Base-by-base conservation (phyloP, 495 filamentous ascomycete genomes). In the Hyaloscypha bicolor region DNA sequence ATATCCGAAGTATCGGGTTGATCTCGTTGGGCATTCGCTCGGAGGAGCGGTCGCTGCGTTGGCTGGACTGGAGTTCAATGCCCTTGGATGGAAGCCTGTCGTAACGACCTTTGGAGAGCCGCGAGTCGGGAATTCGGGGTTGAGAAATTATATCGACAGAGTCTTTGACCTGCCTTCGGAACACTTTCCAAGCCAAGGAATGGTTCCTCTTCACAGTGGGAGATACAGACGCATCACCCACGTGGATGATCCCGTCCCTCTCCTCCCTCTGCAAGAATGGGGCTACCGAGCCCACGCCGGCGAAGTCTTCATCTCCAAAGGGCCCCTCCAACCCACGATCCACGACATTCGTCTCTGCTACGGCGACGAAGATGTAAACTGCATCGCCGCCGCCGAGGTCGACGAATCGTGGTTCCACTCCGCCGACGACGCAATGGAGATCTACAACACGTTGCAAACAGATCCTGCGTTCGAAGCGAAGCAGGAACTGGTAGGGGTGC, bases 91-190 rank as follows among this genome's bases (percentile, higher is more conserved):
- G 88, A 75, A 88, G 16, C 88, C 92, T 1, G 66, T 79, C 12
- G 88, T 97, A 0, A 97, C 94, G 16, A 98, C 95, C 2, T 98
- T 97, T 75, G 95, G 95, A 19, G 93, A 98, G 75, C 95, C 95
- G 22, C 86, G 88, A 56, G 76, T 96, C 16, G 95, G 95, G 2
- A 99, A 98, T 76, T 73, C 78, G 31, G 88, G 75, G 6, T 83
- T 98, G 65, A 88, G 81, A 12, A 69, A 79, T 5, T 98, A 89
- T 67, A 74, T 96, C 4, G 86, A 95, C 70, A 69, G 76, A 0
- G 80, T 82, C 6, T 97, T 97, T 76, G 75, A 79, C 3, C 78
- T 90, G 6, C 65, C 72, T 51, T 63, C 67, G 25, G 73, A 76
- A 61, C 62, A 71, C 48, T 16, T 51, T 0, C 16, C 53, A 16